Evolutionary conservation across 1,284 basidiomycete genomes (phyloP).

Genomic region (Fomitopsis schrenkii): DNA sequence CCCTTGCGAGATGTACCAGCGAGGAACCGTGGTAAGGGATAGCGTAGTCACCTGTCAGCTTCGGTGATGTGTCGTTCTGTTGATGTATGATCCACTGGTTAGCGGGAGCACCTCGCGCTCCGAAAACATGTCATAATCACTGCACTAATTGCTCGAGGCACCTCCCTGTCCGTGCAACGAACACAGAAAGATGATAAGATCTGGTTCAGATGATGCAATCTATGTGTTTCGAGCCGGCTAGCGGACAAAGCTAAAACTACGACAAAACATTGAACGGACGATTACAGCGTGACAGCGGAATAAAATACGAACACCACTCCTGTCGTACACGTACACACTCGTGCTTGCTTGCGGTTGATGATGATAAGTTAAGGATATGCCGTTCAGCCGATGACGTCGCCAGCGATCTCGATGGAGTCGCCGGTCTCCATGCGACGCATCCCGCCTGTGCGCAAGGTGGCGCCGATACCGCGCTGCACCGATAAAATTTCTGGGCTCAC

Average conservation of each 20-base stretch:
- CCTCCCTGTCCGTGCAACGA: too few species aligned
- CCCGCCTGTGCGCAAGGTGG: slow-evolving; percentile 7
- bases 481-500: not conserved
- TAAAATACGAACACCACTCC: not conserved
- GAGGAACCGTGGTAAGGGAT: too few species aligned
- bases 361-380: not conserved
- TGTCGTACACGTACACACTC: not conserved
- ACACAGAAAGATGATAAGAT: not conserved
- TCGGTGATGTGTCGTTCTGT: too few species aligned
- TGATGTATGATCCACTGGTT: too few species aligned
- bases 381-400: slow-evolving; percentile 10
- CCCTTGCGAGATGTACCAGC: too few species aligned
- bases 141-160: too few species aligned
- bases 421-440: slow-evolving; percentile 15
- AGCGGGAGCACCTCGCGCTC: too few species aligned
- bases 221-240: not conserved
- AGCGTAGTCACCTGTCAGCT: too few species aligned
- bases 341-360: not conserved
- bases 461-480: slow-evolving; percentile 5
- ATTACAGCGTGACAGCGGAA: not conserved
- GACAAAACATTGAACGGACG: not conserved
- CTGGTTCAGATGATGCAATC: not conserved
- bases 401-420: slow-evolving; percentile 18
- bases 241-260: not conserved
- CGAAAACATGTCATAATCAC: too few species aligned